These are phyloP conservation scores for Gastrodia elata DNA, from an alignment of 106 monocot genomes.

Conservation along the genomic window DNA sequence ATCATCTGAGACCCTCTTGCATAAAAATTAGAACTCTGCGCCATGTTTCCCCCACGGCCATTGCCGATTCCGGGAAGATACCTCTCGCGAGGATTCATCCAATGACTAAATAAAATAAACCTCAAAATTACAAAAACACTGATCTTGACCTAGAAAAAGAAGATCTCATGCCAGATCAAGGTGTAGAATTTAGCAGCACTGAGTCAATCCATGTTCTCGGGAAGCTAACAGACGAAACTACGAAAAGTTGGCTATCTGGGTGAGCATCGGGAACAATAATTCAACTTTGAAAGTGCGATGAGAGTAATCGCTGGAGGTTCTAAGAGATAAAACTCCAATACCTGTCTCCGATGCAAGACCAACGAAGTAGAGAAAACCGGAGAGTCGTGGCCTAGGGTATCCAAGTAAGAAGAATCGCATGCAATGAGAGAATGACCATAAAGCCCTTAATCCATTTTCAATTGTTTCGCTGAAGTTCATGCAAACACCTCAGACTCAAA, in stretches of 20 bases:
- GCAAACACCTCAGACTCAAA: no score
- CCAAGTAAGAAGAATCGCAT: no score
- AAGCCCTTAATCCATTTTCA: no score
- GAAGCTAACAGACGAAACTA: neutral
- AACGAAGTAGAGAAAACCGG: no score
- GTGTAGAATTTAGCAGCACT: neutral
- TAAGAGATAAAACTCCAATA: no score
- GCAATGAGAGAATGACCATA: no score
- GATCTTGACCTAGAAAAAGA: neutral
- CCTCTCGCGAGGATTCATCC: constrained; percentile 7
- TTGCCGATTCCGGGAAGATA: constrained; percentile 13
- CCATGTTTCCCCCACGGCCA: neutral
- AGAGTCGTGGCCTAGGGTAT: no score
- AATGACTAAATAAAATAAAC: neutral
- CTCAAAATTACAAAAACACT: neutral
- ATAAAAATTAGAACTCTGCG: constrained; percentile 7
- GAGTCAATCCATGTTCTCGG: neutral
- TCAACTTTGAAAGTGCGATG: no score
- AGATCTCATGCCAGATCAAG: neutral
- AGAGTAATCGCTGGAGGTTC: no score
- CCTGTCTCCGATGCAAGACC: no score
- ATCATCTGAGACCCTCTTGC: neutral
- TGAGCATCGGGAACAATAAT: neutral
- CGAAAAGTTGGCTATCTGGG: neutral
- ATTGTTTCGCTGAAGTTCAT: no score